Evolutionary conservation across 495 filamentous ascomycete genomes (phyloP).

Genomic region (Aspergillus wentii): DNA sequence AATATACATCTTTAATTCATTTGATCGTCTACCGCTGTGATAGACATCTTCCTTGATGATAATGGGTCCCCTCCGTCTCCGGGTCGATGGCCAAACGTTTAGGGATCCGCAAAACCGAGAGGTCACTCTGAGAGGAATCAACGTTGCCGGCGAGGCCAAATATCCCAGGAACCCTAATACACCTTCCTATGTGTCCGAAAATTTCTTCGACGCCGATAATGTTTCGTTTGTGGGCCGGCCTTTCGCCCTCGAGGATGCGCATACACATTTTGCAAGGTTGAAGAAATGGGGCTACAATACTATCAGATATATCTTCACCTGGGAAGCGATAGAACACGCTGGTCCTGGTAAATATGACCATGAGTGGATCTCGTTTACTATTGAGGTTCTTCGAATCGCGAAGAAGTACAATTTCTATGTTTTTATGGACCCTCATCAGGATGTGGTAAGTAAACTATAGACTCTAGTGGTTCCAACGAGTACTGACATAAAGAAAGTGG

Average conservation of each 20-base stretch:
- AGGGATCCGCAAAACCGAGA: constrained; percentile 64
- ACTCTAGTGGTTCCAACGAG: background rate
- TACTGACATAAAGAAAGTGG: constrained; percentile 59
- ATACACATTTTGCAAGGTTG: constrained; percentile 81
- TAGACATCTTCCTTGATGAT: constrained; percentile 1
- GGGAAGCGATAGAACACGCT: constrained; percentile 96
- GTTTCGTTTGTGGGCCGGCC: constrained; percentile 87
- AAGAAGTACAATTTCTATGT: constrained; percentile 91
- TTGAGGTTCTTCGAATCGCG: constrained; percentile 73
- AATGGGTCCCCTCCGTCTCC: constrained; percentile 51
- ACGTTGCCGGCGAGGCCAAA: constrained; percentile 64
- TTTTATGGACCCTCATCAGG: constrained; percentile 97
- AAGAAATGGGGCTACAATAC: constrained; percentile 91
- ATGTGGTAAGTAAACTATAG: constrained; percentile 62
- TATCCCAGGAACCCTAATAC: constrained; percentile 71
- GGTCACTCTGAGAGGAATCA: constrained; percentile 65
- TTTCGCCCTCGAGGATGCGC: constrained; percentile 76
- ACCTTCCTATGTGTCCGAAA: constrained; percentile 69
- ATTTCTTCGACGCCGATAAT: constrained; percentile 89
- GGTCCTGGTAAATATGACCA: constrained; percentile 95
- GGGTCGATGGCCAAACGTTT: constrained; percentile 79
- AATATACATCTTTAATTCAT: too few relatives aligned
- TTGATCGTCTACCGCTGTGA: too few relatives aligned
- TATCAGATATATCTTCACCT: constrained; percentile 94
- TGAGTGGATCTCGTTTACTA: constrained; percentile 87